A percentile compares a stretch with the other conserved stretches of the same genome.
phyloP scores from a whole-genome alignment of 371 early-diverging fungal genomes.

The Entomophthora muscae region DNA sequence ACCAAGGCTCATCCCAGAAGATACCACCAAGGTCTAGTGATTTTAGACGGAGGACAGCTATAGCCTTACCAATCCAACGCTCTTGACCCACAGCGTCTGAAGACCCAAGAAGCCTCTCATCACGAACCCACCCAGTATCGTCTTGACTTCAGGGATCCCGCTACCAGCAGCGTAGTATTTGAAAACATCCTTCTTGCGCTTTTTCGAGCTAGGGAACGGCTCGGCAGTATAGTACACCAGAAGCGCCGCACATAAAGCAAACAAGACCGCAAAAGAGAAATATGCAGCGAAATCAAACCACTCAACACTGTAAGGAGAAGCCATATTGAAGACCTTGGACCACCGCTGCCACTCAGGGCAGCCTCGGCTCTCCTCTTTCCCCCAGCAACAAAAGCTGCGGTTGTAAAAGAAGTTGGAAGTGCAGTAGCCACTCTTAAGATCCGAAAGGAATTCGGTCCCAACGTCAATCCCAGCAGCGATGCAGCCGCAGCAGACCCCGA shows the following conservation, averaged over 20 bases:
- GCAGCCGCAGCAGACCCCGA: slow-evolving; percentile 58
- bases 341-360: slow-evolving; percentile 22
- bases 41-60: neutral
- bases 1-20: slow-evolving; percentile 70
- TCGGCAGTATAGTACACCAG: slow-evolving; percentile 6
- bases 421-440: slow-evolving; percentile 76
- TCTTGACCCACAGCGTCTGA: slow-evolving; percentile 71
- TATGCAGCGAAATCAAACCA: slow-evolving; percentile 3
- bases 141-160: slow-evolving; percentile 90
- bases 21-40: slow-evolving; percentile 41
- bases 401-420: slow-evolving; percentile 72
- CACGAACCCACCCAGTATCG: slow-evolving; percentile 82
- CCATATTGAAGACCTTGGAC: slow-evolving; percentile 12
- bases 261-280: slow-evolving; percentile 11
- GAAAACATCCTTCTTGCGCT: neutral
- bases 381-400: slow-evolving; percentile 92
- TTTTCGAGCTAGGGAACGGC: neutral
- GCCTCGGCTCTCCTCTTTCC: slow-evolving; percentile 16
- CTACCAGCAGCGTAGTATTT: slow-evolving; percentile 66
- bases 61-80: slow-evolving; percentile 41
- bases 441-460: slow-evolving; percentile 63
- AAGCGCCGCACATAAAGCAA: slow-evolving; percentile 13
- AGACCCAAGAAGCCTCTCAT: slow-evolving; percentile 76
- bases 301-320: neutral
- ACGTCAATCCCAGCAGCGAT: slow-evolving; percentile 78